Evolutionary conservation across 257 asterid species (phyloP).

Genomic region (Jaltomata sinuosa): DNA sequence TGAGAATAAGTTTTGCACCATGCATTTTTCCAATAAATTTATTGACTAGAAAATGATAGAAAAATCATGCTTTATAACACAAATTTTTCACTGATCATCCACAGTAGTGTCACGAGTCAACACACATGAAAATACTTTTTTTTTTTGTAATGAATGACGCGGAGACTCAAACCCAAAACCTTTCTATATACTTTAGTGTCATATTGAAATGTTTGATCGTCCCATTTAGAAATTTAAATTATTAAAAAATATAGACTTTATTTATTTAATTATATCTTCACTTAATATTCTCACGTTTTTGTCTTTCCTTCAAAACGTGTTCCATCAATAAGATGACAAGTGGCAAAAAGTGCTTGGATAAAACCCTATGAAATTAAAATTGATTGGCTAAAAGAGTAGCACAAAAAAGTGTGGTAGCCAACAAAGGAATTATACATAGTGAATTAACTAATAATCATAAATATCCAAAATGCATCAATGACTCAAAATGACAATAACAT

Average conservation of each 20-base stretch:
- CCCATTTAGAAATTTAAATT: not conserved
- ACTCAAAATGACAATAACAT: not conserved
- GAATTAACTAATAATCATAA: not conserved
- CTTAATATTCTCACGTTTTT: not conserved
- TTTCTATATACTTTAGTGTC: too few species aligned
- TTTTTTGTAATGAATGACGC: too few species aligned
- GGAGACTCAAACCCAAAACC: too few species aligned
- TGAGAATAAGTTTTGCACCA: too few species aligned
- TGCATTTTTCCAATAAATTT: too few species aligned
- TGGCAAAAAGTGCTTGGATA: not conserved
- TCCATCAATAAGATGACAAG: not conserved
- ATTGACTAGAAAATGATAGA: too few species aligned
- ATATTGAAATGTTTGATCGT: not conserved
- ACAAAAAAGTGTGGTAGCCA: not conserved
- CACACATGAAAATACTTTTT: too few species aligned
- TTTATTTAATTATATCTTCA: not conserved
- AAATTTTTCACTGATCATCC: too few species aligned
- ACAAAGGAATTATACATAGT: not conserved
- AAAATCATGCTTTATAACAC: too few species aligned
- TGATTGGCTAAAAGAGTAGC: not conserved
- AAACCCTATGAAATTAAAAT: not conserved
- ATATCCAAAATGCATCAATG: not conserved
- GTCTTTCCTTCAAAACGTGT: not conserved
- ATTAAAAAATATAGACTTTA: rapidly evolving
- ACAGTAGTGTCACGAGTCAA: too few species aligned